Conservation (phyloP, 1,284 basidiomycete genomes). For the Trichosporon inkin region DNA sequence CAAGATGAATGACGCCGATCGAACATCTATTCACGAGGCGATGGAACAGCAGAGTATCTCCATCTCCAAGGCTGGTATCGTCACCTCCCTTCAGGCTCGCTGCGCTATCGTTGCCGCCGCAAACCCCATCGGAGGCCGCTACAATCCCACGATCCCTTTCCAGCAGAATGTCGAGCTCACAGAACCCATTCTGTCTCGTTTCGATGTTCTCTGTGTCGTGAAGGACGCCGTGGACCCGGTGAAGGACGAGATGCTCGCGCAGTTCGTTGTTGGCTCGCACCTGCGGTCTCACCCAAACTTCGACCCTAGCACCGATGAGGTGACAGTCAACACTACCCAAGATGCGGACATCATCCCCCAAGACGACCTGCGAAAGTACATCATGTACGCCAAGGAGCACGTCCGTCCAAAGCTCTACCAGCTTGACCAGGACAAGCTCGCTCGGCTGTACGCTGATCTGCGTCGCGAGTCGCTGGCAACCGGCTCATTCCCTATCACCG, state of each 20-base stretch:
- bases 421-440: constrained; percentile 91
- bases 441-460: constrained; percentile 92
- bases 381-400: constrained; percentile 96
- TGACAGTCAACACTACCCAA: constrained; percentile 78
- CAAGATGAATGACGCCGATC: constrained; percentile 98
- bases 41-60: constrained; percentile 99
- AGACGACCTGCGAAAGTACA: constrained; percentile 95
- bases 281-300: constrained; percentile 91
- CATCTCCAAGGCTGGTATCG: constrained; percentile 97
- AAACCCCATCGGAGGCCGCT: constrained; percentile 91
- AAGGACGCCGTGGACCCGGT: constrained; percentile 97
- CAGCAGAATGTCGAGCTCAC: constrained; percentile 98
- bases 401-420: constrained; percentile 88
- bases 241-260: constrained; percentile 90
- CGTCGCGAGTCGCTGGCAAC: constrained; percentile 94
- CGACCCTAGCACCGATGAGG: constrained; percentile 74
- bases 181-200: constrained; percentile 97
- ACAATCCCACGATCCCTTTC: constrained; percentile 97
- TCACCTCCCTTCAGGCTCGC: constrained; percentile 92
- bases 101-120: constrained; percentile 97
- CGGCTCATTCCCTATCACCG: constrained; percentile 95
- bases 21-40: constrained; percentile 98
- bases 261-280: constrained; percentile 96
- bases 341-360: constrained; percentile 96
- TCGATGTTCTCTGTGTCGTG: constrained; percentile 96